Conservation (phyloP, 176 grass and related monocot species). For the Canna indica region DNA sequence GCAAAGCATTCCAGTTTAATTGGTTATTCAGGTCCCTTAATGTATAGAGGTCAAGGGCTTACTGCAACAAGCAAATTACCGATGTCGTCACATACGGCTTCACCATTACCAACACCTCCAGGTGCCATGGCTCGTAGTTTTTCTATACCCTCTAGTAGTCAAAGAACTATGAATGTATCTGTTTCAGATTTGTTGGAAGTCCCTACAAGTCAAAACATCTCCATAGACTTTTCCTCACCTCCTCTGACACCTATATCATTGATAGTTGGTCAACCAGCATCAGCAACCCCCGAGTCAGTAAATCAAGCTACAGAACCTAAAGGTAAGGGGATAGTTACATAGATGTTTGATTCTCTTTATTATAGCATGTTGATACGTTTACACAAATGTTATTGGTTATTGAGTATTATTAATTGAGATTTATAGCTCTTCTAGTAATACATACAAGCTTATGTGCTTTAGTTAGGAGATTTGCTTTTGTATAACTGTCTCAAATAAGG, state of each 20-base stretch:
- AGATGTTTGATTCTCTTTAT: not conserved
- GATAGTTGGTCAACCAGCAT: constrained; percentile 30
- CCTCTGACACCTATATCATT: constrained; percentile 45
- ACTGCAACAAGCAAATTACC: constrained; percentile 32
- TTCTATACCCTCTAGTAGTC: constrained; percentile 80
- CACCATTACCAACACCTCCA: constrained; percentile 70
- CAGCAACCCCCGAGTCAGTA: constrained; percentile 32
- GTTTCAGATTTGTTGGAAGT: constrained; percentile 44
- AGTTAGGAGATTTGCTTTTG: too few relatives aligned
- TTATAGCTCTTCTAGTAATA: too few relatives aligned
- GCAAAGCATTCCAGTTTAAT: constrained; percentile 41
- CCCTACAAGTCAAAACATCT: constrained; percentile 33
- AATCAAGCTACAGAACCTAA: constrained; percentile 28
- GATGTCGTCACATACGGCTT: constrained; percentile 51
- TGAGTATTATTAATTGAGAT: too few relatives aligned
- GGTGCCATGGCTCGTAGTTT: constrained; percentile 76
- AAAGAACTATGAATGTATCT: constrained; percentile 35
- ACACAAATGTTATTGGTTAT: too few relatives aligned
- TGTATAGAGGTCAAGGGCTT: constrained; percentile 41
- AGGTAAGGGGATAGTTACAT: constrained; percentile 5
- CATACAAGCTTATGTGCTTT: too few relatives aligned
- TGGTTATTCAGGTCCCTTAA: constrained; percentile 72
- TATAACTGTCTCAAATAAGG: too few relatives aligned
- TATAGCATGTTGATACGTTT: not conserved
- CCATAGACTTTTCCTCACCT: constrained; percentile 32